Evolutionary conservation across 306 rosid species (phyloP).

Genomic region (Lablab purpureus): DNA sequence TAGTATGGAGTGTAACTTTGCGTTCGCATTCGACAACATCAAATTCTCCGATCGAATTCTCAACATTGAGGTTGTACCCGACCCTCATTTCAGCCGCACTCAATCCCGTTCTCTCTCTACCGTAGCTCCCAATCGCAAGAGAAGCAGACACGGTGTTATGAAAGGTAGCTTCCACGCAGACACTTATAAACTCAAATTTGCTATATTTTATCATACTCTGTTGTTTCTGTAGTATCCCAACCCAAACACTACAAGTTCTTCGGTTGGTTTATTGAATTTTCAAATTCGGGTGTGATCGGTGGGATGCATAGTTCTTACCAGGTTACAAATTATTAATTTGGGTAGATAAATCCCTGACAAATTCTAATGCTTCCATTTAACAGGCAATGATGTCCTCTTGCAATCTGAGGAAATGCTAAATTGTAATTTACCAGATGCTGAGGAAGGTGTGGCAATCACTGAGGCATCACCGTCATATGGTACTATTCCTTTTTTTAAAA

Average conservation of each 20-base stretch:
- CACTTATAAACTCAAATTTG: too few species aligned
- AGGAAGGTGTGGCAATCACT: not conserved
- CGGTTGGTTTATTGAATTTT: too few species aligned
- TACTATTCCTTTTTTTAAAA: not conserved
- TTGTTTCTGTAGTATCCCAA: too few species aligned
- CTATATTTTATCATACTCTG: too few species aligned
- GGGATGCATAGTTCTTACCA: not conserved
- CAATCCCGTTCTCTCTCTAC: constrained; percentile 34
- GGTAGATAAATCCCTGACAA: not conserved
- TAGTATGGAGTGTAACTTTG: constrained; percentile 39
- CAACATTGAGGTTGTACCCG: constrained; percentile 52
- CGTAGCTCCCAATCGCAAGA: constrained; percentile 47
- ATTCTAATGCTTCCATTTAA: not conserved
- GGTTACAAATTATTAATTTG: not conserved
- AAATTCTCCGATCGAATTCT: constrained; percentile 63
- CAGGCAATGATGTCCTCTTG: constrained; percentile 8
- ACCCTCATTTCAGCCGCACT: not conserved
- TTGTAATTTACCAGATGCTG: not conserved
- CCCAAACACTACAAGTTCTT: too few species aligned
- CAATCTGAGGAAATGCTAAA: not conserved
- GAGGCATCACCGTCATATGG: not conserved
- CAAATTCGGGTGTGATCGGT: not conserved
- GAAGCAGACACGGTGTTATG: constrained; percentile 47
- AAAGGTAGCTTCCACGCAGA: constrained; percentile 34
- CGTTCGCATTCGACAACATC: constrained; percentile 57